phyloP scores from a whole-genome alignment of 2,329 filamentous ascomycete species.

The Aureobasidium uvarum region DNA sequence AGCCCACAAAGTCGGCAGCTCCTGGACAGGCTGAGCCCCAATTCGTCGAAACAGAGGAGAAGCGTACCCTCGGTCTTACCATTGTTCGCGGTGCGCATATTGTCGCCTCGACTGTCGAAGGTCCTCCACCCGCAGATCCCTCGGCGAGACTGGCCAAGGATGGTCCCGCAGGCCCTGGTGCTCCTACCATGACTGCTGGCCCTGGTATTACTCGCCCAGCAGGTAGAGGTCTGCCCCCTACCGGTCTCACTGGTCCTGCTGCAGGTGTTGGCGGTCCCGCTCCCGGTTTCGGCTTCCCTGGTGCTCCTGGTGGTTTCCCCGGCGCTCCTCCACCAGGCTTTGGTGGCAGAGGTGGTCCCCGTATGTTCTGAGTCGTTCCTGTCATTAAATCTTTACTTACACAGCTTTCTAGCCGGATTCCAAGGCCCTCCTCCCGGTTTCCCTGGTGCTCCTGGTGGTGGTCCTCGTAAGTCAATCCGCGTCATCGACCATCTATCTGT shows the following conservation, averaged over 20 bases:
- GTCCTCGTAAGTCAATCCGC: conserved; percentile 29
- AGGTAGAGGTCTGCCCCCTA: conserved; percentile 71
- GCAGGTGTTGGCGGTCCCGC: conserved; percentile 80
- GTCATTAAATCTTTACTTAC: conserved; percentile 15
- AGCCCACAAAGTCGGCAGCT: conserved; percentile 69
- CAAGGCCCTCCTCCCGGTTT: conserved; percentile 34
- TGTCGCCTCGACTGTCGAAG: conserved; percentile 91
- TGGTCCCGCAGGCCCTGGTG: conserved; percentile 60
- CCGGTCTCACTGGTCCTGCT: conserved; percentile 84
- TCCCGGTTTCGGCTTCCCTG: conserved; percentile 54
- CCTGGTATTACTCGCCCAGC: conserved; percentile 89
- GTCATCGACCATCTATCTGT: background rate
- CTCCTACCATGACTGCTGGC: conserved; percentile 73
- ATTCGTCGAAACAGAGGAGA: conserved; percentile 87
- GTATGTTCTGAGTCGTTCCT: conserved; percentile 20
- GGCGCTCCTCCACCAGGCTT: conserved; percentile 40
- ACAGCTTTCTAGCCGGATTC: conserved; percentile 28
- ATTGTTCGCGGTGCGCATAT: conserved; percentile 95
- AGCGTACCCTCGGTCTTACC: conserved; percentile 90
- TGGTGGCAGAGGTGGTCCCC: conserved; percentile 41
- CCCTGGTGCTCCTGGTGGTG: conserved; percentile 48
- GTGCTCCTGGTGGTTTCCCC: conserved; percentile 54
- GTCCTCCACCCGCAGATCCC: conserved; percentile 90
- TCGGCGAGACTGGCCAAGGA: conserved; percentile 72
- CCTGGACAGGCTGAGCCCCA: conserved; percentile 61